A percentile compares a stretch with the other conserved stretches of the same genome.
phyloP scores from a whole-genome alignment of 768 basidiomycete genomes.

The Agaricus subrufescens region DNA sequence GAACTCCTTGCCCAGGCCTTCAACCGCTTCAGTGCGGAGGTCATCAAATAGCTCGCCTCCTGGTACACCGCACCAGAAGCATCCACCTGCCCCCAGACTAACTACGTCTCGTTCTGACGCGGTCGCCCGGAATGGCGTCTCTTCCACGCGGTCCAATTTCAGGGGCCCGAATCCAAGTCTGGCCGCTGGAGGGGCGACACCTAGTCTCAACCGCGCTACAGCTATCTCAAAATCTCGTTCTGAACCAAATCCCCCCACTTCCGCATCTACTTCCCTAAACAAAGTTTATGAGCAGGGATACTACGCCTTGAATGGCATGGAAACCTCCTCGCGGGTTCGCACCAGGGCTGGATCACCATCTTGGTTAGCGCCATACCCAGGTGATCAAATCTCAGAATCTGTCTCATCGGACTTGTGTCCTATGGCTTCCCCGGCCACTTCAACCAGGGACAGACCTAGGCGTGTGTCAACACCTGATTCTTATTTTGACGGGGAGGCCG shows the following conservation, averaged over 20 bases:
- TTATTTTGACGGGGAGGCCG: not conserved
- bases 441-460: slow-evolving; percentile 6
- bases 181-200: not conserved
- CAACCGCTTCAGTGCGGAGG: not conserved
- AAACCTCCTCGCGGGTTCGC: slow-evolving; percentile 6
- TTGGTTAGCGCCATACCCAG: slow-evolving; percentile 23
- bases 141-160: not conserved
- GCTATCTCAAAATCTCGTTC: slow-evolving; percentile 2
- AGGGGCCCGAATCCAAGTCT: not conserved
- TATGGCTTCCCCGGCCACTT: slow-evolving; percentile 13
- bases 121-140: not conserved
- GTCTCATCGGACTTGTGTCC: slow-evolving; percentile 12
- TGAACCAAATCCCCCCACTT: not conserved
- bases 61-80: not conserved
- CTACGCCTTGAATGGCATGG: not conserved
- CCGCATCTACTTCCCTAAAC: not conserved
- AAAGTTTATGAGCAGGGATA: not conserved
- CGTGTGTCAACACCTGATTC: slow-evolving; percentile 1
- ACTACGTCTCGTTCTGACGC: not conserved
- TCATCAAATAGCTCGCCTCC: not conserved
- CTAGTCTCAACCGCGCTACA: not conserved
- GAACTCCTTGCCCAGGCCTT: not conserved
- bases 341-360: slow-evolving; percentile 26
- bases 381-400: slow-evolving; percentile 12
- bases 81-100: not conserved